Percentiles rank a stretch among this genome's conserved stretches.
Conservation (phyloP, 306 rosid species). For the Vigna hirtella region DNA sequence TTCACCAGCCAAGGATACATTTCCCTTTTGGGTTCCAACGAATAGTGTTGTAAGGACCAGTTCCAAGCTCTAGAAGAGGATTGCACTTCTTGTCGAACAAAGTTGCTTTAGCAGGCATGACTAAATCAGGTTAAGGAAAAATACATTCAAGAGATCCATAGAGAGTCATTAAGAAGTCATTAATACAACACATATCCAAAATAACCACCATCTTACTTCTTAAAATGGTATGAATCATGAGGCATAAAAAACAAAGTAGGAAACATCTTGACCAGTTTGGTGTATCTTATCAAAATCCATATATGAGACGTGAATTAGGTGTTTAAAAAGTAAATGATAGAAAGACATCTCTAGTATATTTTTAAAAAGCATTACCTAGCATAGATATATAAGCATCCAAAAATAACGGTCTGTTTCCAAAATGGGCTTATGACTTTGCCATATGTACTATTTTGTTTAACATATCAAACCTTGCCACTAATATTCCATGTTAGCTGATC, state of each 20-base stretch:
- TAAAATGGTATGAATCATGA: slow-evolving; percentile 13
- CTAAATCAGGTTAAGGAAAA: slow-evolving; percentile 70
- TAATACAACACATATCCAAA: slow-evolving; percentile 29
- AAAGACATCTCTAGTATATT: slow-evolving; percentile 4
- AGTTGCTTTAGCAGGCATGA: slow-evolving; percentile 95
- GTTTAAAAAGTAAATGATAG: not conserved
- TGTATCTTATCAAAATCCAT: slow-evolving; percentile 26
- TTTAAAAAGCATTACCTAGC: slow-evolving; percentile 29
- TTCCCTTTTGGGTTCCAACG: slow-evolving; percentile 94
- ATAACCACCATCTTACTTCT: slow-evolving; percentile 18
- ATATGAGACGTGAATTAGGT: slow-evolving; percentile 17
- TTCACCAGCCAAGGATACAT: slow-evolving; percentile 70
- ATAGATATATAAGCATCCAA: slow-evolving; percentile 33
- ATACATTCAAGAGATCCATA: slow-evolving; percentile 33
- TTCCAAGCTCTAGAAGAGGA: slow-evolving; percentile 94
- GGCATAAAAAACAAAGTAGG: slow-evolving; percentile 32
- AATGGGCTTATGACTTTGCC: slow-evolving; percentile 28
- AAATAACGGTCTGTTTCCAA: slow-evolving; percentile 22
- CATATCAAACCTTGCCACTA: slow-evolving; percentile 16
- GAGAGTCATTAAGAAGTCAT: slow-evolving; percentile 22
- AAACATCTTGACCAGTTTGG: slow-evolving; percentile 29
- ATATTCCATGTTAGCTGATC: not conserved
- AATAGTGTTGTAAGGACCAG: slow-evolving; percentile 92
- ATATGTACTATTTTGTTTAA: slow-evolving; percentile 8
- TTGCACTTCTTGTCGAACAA: slow-evolving; percentile 94